Evolutionary conservation across 768 basidiomycete species (phyloP).

Genomic region (Mycena chlorophos): DNA sequence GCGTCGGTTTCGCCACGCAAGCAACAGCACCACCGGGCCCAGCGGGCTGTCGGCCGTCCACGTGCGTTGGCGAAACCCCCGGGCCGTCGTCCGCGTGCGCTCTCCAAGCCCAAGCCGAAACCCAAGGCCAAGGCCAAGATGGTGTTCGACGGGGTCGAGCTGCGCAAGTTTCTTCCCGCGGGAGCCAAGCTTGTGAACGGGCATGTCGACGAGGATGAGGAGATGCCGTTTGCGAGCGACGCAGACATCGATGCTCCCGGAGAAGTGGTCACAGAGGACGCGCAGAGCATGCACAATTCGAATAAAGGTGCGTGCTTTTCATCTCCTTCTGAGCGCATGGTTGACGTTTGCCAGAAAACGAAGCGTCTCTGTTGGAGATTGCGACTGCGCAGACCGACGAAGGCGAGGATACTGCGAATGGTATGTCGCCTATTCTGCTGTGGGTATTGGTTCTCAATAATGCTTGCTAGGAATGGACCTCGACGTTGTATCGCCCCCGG

Average conservation of each 20-base stretch:
- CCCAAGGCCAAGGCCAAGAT: slow-evolving; percentile 10
- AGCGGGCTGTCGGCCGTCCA: not conserved
- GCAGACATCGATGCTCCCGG: slow-evolving; percentile 17
- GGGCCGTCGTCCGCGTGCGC: not conserved
- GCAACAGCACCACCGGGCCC: not conserved
- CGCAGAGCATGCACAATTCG: not conserved
- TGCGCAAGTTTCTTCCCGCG: slow-evolving; percentile 1
- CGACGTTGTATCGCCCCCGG: not conserved
- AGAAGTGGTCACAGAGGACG: slow-evolving; percentile 7
- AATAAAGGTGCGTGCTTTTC: not conserved
- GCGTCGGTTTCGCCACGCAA: not conserved
- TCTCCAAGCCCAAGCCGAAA: not conserved
- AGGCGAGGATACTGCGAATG: not conserved
- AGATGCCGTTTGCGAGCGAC: slow-evolving; percentile 1
- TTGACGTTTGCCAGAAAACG: slow-evolving; percentile 10
- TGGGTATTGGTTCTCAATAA: not conserved
- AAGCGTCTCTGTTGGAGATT: slow-evolving; percentile 6
- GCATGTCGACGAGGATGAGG: not conserved
- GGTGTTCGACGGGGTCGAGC: slow-evolving; percentile 17
- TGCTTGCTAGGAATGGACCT: not conserved
- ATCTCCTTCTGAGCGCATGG: not conserved
- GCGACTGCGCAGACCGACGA: slow-evolving; percentile 16
- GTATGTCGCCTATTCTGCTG: not conserved
- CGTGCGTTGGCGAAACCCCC: not conserved
- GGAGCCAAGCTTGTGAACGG: not conserved